Conservation (phyloP, 768 basidiomycete species). For the Tulasnella sp. region DNA sequence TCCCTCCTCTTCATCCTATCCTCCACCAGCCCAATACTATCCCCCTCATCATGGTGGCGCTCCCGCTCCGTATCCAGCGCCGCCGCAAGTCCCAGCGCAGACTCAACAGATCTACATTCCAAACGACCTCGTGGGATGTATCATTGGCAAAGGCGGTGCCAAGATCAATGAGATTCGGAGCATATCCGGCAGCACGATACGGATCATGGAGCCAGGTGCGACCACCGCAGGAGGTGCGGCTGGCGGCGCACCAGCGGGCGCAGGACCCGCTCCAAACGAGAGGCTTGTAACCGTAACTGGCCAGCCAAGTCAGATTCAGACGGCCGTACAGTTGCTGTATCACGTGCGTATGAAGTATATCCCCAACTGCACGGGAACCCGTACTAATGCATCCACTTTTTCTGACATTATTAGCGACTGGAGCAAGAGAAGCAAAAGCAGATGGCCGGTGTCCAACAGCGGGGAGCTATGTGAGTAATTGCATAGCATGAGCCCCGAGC, state of each 20-base stretch:
- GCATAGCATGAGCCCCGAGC: too few relatives aligned
- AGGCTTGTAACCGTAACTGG: constrained; percentile 94
- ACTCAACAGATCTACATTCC: constrained; percentile 98
- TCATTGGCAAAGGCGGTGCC: constrained; percentile 95
- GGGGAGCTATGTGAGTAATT: too few relatives aligned
- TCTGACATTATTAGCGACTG: constrained; percentile 45
- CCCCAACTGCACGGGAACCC: not conserved
- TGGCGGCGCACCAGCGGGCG: constrained; percentile 50
- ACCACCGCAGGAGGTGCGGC: constrained; percentile 52
- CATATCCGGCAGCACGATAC: constrained; percentile 91
- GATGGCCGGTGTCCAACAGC: constrained; percentile 20
- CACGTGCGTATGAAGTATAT: constrained; percentile 18
- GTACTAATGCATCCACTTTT: not conserved
- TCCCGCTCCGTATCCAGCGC: constrained; percentile 31
- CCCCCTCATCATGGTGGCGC: constrained; percentile 23
- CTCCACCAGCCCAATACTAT: constrained; percentile 20
- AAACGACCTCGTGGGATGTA: constrained; percentile 91
- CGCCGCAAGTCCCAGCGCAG: constrained; percentile 55
- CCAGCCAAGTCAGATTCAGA: constrained; percentile 87
- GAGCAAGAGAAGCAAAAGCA: constrained; percentile 89
- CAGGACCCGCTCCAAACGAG: constrained; percentile 49
- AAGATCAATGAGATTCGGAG: constrained; percentile 99
- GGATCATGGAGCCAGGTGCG: constrained; percentile 96
- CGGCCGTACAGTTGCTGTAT: constrained; percentile 77
- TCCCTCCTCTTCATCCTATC: not conserved